Evolutionary conservation across 108 stramenopile genomes (phyloP), one percentile per base, ranked within the genome.

Genomic region (Schizochytrium sp.): DNA sequence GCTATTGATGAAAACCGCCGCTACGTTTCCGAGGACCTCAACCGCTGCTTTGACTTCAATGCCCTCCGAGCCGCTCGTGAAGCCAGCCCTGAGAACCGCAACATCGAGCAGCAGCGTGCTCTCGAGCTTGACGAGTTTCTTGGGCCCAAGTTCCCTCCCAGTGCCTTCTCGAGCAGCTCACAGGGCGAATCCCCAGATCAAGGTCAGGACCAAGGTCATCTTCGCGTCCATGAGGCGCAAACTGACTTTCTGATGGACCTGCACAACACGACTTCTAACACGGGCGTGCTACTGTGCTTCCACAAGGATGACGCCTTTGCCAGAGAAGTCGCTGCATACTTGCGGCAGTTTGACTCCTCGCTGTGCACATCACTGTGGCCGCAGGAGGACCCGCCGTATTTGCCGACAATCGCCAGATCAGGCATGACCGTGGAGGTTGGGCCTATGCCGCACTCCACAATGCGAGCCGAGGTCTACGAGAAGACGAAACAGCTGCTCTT

Each of bases 401-500:
- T 97, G n/a, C 92, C 94, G 12, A 92, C 93, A 0, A 93, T 94
- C 87, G 96, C 93, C 1, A 87, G 90, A 19, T 93, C 95, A 88
- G 95, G 93, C 13, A 93, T 97, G 61, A 94, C 95, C 5, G 94
- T 97, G 89, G 96, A 97, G 90, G 95, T 96, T 40, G 96, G 96
- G 28, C 94, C 95, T 40, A 91, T 95, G 38, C 95, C 96, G 12
- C 95, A 95, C 89, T 95, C 95, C 40, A 93, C 96, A 3, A 56
- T 97, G 46, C 90, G 96, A n/a, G 94, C 95, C 76, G 96, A 95
- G 92, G 94, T 92, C 19, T 95, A 96, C 2, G 95, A 96, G 90
- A 91, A 94, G 90, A 96, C 95, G 19, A 89, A 96, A 72, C 45
- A 49, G 49, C 95, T 94, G 0, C 60, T 96, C 88, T 72, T 94